A percentile compares a stretch with the other conserved stretches of the same genome.
Evolutionary conservation across 75 land plant species (phyloP).

Genomic region (Picea glauca): DNA sequence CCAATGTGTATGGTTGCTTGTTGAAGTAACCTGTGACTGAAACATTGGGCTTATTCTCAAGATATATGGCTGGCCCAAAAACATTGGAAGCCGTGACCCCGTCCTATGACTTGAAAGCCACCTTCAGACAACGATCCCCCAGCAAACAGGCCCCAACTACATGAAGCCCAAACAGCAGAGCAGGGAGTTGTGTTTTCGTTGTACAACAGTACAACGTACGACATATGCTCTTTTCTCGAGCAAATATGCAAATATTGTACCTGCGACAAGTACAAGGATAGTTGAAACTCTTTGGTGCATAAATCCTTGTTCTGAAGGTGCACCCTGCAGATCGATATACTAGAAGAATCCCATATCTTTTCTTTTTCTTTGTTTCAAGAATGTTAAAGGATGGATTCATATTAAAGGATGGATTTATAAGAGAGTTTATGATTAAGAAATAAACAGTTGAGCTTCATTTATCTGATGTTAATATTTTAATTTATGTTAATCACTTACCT

Average conservation of each 20-base stretch:
- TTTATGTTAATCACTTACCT: no score
- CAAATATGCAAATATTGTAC: slow-evolving; percentile 87
- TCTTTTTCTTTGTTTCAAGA: no score
- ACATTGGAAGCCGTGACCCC: slow-evolving; percentile 43
- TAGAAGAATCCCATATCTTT: no score
- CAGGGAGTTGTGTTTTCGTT: slow-evolving; percentile 28
- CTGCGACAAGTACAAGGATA: slow-evolving; percentile 64
- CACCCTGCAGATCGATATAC: no score
- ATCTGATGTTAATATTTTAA: no score
- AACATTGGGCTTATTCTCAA: slow-evolving; percentile 33
- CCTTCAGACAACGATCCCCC: slow-evolving; percentile 50
- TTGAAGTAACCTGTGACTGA: slow-evolving; percentile 56
- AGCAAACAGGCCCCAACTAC: slow-evolving; percentile 57
- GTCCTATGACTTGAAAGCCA: slow-evolving; percentile 43
- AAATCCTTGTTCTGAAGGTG: no score
- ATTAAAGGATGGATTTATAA: no score
- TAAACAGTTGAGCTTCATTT: no score
- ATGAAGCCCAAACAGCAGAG: slow-evolving; percentile 58
- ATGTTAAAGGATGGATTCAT: no score
- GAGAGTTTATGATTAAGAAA: no score
- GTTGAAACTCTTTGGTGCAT: no score
- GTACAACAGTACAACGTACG: slow-evolving; percentile 82
- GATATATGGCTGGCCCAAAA: slow-evolving; percentile 53
- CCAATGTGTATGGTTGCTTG: slow-evolving; percentile 53
- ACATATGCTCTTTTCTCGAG: slow-evolving; percentile 87